These are phyloP conservation scores for Cordia subcordata DNA, from an alignment of 257 asterid species.

Conservation along the genomic window DNA sequence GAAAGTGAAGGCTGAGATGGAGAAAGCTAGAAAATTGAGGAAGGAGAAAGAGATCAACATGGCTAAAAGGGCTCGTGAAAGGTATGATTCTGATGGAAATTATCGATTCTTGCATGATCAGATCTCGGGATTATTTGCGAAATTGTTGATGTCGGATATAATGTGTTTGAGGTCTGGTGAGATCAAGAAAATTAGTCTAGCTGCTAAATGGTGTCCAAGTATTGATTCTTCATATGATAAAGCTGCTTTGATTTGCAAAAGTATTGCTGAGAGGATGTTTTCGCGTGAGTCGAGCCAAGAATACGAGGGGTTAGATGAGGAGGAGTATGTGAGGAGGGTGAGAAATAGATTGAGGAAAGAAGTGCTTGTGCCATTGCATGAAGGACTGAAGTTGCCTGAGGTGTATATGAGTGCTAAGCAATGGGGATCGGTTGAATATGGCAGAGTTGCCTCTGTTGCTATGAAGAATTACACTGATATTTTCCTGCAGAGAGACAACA, in stretches of 20 bases:
- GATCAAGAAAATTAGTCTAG: conserved; percentile 2
- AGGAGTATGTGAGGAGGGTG: conserved; percentile 3
- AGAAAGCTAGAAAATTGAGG: neutral
- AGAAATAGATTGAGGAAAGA: conserved; percentile 13
- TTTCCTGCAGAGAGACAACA: conserved; percentile 6
- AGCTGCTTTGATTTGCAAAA: conserved; percentile 13
- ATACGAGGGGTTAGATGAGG: conserved; percentile 8
- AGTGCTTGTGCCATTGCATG: conserved; percentile 11
- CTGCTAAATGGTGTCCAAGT: conserved; percentile 19
- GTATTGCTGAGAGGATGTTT: conserved; percentile 8
- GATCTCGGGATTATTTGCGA: conserved; percentile 1
- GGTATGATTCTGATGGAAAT: conserved; percentile 4
- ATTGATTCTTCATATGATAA: conserved; percentile 20
- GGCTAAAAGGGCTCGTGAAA: conserved; percentile 10
- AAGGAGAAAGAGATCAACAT: conserved; percentile 8
- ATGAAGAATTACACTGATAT: conserved; percentile 13
- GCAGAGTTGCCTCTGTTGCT: conserved; percentile 15
- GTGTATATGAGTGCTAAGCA: conserved; percentile 10
- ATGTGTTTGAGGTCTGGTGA: conserved; percentile 10
- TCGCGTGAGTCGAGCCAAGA: neutral
- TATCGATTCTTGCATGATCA: conserved; percentile 15
- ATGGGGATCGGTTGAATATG: conserved; percentile 11
- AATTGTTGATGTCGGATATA: conserved; percentile 6
- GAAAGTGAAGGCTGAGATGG: conserved; percentile 4
- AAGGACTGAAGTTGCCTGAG: conserved; percentile 16